Conservation (phyloP, 148 eudicot species). For the Cornus florida region DNA sequence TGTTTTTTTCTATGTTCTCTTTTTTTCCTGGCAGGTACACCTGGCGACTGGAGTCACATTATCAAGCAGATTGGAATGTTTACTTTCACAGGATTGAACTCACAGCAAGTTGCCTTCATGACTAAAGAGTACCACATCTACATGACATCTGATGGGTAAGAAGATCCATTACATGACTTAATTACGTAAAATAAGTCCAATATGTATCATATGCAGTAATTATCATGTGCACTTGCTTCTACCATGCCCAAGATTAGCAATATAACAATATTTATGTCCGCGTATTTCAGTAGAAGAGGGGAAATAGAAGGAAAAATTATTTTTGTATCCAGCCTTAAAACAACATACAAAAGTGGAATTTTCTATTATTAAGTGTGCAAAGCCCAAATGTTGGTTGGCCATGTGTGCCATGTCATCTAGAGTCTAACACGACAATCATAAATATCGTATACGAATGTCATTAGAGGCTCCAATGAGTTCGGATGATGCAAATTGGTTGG, state of each 20-base stretch:
- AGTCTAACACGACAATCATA: neutral
- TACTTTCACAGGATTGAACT: constrained; percentile 88
- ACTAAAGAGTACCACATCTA: constrained; percentile 93
- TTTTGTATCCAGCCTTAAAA: no score
- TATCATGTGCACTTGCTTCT: neutral
- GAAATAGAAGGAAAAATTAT: neutral
- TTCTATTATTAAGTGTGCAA: no score
- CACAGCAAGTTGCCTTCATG: constrained; percentile 91
- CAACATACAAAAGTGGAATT: no score
- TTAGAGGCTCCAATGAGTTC: no score
- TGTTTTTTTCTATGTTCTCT: neutral
- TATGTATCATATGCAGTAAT: neutral
- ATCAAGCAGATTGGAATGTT: constrained; percentile 99
- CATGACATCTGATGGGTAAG: constrained; percentile 99
- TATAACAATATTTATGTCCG: neutral
- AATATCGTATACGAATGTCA: no score
- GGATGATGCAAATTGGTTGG: no score
- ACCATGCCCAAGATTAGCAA: neutral
- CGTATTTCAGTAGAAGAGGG: neutral
- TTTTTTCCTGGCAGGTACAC: constrained; percentile 60
- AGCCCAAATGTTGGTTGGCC: neutral
- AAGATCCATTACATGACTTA: neutral
- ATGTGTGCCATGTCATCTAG: neutral
- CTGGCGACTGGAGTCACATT: constrained; percentile 99
- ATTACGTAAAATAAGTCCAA: neutral